Percentiles rank a stretch among this genome's conserved stretches.
Conservation (phyloP, 495 filamentous ascomycete species). For the Daldinia loculata region DNA sequence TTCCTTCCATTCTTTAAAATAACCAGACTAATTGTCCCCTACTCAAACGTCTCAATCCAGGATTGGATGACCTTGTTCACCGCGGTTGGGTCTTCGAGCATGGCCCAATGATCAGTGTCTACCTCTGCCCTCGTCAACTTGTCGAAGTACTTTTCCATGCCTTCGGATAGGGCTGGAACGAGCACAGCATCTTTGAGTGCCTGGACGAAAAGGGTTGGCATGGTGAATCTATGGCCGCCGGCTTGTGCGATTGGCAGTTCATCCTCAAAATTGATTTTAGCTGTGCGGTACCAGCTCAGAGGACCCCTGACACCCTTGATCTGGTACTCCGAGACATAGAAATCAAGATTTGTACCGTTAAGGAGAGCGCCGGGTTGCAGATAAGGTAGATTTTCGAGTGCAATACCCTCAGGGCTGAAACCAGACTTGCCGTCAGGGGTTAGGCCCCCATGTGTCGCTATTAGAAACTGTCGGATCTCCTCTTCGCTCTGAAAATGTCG, state of each 20-base stretch:
- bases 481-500: not conserved
- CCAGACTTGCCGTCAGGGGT: not conserved
- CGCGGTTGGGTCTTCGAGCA: not conserved
- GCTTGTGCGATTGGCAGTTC: slow-evolving; percentile 22
- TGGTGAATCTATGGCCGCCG: slow-evolving; percentile 12
- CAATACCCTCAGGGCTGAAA: not conserved
- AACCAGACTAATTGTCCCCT: not conserved
- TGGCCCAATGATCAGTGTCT: not conserved
- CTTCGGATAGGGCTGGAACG: slow-evolving; percentile 4
- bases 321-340: not conserved
- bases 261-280: slow-evolving; percentile 72
- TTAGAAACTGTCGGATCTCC: not conserved
- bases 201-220: slow-evolving; percentile 9
- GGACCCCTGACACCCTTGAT: not conserved
- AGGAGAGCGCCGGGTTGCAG: not conserved
- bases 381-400: not conserved
- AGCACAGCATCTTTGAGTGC: not conserved
- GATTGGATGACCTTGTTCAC: slow-evolving; percentile 10
- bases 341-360: not conserved
- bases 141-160: not conserved
- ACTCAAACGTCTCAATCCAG: slow-evolving; percentile 12
- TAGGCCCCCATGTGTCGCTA: not conserved
- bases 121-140: not conserved
- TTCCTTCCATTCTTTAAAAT: not conserved
- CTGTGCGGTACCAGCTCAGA: slow-evolving; percentile 69